Evolutionary conservation across 306 rosid species (phyloP).

Genomic region (Datisca glomerata): DNA sequence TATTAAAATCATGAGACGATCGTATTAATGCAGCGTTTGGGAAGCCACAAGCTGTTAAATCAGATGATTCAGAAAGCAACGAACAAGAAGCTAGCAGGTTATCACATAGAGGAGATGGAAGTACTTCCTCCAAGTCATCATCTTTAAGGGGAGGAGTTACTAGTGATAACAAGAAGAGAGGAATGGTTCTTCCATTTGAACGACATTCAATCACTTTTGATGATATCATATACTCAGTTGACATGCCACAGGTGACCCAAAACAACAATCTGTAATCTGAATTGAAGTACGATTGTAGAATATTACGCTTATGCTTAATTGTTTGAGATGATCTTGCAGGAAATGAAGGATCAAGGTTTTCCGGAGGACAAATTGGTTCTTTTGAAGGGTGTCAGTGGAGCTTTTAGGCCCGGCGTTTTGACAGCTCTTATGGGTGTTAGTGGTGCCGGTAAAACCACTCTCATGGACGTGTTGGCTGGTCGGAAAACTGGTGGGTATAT

Average conservation of each 20-base stretch:
- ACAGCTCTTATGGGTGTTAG: constrained; percentile 94
- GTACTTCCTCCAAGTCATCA: constrained; percentile 1
- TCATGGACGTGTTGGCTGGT: constrained; percentile 91
- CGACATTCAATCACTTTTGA: constrained; percentile 56
- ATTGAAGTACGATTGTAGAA: neutral
- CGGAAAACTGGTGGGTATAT: constrained; percentile 86
- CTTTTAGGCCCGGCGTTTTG: constrained; percentile 84
- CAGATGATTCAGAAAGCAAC: constrained; percentile 18
- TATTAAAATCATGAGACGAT: neutral
- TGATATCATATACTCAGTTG: constrained; percentile 48
- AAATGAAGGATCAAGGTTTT: constrained; percentile 51
- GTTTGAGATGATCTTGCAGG: constrained; percentile 28
- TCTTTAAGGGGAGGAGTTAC: constrained; percentile 7
- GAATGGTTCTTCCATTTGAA: constrained; percentile 79
- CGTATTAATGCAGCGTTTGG: constrained; percentile 41
- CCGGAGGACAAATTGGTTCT: constrained; percentile 60
- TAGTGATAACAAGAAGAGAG: constrained; percentile 21
- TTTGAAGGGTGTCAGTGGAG: constrained; percentile 66
- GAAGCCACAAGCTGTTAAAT: constrained; percentile 24
- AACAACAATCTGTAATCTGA: neutral
- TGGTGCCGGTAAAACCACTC: constrained; percentile 95
- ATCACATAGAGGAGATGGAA: constrained; percentile 2
- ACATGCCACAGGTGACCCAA: constrained; percentile 53
- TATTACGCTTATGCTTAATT: no score
- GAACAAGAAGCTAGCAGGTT: constrained; percentile 10